These are phyloP conservation scores for Verticillium dahliae DNA, from an alignment of 2,329 filamentous ascomycete genomes.

Conservation along the genomic window DNA sequence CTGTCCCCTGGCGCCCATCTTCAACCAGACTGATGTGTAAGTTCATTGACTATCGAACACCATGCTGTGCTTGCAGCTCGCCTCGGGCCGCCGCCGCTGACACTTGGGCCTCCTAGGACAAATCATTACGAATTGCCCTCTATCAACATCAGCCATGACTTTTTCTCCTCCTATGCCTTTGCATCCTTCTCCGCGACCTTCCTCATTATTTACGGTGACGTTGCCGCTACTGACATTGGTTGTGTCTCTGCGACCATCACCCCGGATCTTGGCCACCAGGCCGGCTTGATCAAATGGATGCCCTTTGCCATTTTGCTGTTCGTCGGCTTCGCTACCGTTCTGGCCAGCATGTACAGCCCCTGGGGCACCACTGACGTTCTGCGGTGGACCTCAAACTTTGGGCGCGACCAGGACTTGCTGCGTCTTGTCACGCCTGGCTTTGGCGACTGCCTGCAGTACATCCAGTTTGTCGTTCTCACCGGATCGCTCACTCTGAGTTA, in stretches of 20 bases:
- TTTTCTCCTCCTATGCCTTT: conserved; percentile 81
- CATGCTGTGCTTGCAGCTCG: no score
- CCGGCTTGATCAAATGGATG: conserved; percentile 65
- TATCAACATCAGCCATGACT: conserved; percentile 66
- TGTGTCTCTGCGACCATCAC: conserved; percentile 81
- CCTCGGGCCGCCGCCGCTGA: not conserved
- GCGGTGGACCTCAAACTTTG: conserved; percentile 96
- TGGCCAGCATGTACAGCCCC: conserved; percentile 82
- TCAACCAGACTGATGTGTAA: conserved; percentile 40
- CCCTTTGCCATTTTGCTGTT: conserved; percentile 73
- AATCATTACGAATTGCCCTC: conserved; percentile 52
- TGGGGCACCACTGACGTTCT: conserved; percentile 92
- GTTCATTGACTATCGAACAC: conserved; percentile 11
- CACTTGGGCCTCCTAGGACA: not conserved
- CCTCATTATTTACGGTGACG: conserved; percentile 68
- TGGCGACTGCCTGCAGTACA: conserved; percentile 92
- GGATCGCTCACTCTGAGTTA: conserved; percentile 84
- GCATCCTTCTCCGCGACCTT: conserved; percentile 72
- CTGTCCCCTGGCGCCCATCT: conserved; percentile 73
- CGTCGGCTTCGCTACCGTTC: conserved; percentile 74
- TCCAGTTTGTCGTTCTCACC: conserved; percentile 85
- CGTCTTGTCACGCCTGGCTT: conserved; percentile 93
- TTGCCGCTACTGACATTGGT: conserved; percentile 55
- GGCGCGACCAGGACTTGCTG: conserved; percentile 84
- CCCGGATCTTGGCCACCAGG: conserved; percentile 68